phyloP scores from a whole-genome alignment of 2,329 filamentous ascomycete genomes.

The Davidsoniella virescens region DNA sequence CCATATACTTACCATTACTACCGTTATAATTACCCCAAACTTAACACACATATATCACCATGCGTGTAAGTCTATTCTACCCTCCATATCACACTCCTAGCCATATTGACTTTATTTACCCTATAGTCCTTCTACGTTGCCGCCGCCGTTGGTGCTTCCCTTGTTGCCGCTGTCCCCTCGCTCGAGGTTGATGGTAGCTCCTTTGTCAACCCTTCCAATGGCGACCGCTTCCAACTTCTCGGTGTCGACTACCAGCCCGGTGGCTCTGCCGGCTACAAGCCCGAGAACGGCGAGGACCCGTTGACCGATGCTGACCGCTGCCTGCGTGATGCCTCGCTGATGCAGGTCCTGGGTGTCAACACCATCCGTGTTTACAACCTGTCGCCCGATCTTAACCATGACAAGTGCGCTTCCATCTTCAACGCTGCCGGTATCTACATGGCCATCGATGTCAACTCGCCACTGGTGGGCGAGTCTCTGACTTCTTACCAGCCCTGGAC shows the following conservation, averaged over 20 bases:
- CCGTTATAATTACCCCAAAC: neutral
- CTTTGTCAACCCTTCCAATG: slow-evolving; percentile 42
- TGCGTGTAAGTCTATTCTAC: slow-evolving; percentile 10
- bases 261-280: slow-evolving; percentile 45
- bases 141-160: slow-evolving; percentile 35
- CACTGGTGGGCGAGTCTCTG: slow-evolving; percentile 40
- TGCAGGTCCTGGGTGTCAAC: slow-evolving; percentile 50
- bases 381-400: slow-evolving; percentile 48
- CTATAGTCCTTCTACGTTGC: slow-evolving; percentile 18
- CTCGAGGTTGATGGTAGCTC: slow-evolving; percentile 40
- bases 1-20: neutral
- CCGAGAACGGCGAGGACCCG: slow-evolving; percentile 36
- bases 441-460: slow-evolving; percentile 53
- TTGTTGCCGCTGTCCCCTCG: slow-evolving; percentile 38
- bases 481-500: slow-evolving; percentile 38
- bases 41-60: neutral
- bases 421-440: slow-evolving; percentile 54
- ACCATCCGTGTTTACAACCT: slow-evolving; percentile 56
- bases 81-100: neutral
- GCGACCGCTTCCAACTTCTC: slow-evolving; percentile 47
- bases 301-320: slow-evolving; percentile 42
- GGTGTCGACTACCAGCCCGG: slow-evolving; percentile 56
- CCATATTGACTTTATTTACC: neutral
- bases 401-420: slow-evolving; percentile 51
- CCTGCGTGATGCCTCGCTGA: slow-evolving; percentile 47